Percentiles rank a stretch among this genome's conserved stretches.
Conservation (phyloP, 2,329 filamentous ascomycete genomes). For the Penicillium sp. region DNA sequence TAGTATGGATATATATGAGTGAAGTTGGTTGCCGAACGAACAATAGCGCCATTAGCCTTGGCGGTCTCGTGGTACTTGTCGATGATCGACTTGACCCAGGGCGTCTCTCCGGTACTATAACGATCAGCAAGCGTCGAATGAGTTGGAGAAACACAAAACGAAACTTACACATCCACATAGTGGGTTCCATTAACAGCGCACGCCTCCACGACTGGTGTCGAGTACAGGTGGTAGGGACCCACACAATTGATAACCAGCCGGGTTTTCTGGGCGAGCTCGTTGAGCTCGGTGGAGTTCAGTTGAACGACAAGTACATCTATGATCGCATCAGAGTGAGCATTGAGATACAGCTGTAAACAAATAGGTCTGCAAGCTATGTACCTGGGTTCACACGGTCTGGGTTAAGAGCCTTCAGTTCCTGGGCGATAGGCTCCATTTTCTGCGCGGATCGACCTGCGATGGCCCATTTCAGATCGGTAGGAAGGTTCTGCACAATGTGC, state of each 20-base stretch:
- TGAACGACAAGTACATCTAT: constrained; percentile 46
- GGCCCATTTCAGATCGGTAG: constrained; percentile 81
- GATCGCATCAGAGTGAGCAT: constrained; percentile 7
- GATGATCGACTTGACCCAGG: constrained; percentile 63
- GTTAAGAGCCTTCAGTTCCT: constrained; percentile 64
- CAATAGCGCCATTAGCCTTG: constrained; percentile 58
- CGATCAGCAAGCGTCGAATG: constrained; percentile 2
- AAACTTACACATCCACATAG: constrained; percentile 58
- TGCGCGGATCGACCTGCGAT: constrained; percentile 75
- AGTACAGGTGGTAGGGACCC: constrained; percentile 63
- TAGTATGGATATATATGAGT: constrained; percentile 1
- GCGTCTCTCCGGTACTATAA: constrained; percentile 58
- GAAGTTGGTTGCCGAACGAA: constrained; percentile 32
- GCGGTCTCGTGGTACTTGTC: constrained; percentile 59
- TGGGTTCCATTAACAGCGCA: constrained; percentile 64
- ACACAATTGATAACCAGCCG: constrained; percentile 59
- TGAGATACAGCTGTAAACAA: background rate
- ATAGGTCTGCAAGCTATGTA: constrained; percentile 33
- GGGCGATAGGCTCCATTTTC: constrained; percentile 68
- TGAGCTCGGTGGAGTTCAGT: constrained; percentile 51
- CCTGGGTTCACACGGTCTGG: constrained; percentile 68
- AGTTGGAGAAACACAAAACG: background rate
- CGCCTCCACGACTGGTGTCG: constrained; percentile 62
- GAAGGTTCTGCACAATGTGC: constrained; percentile 67
- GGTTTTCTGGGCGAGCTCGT: constrained; percentile 53